Evolutionary conservation across 768 basidiomycete species (phyloP), one percentile per base, ranked within the genome.

Genomic region (Boletus sp.): DNA sequence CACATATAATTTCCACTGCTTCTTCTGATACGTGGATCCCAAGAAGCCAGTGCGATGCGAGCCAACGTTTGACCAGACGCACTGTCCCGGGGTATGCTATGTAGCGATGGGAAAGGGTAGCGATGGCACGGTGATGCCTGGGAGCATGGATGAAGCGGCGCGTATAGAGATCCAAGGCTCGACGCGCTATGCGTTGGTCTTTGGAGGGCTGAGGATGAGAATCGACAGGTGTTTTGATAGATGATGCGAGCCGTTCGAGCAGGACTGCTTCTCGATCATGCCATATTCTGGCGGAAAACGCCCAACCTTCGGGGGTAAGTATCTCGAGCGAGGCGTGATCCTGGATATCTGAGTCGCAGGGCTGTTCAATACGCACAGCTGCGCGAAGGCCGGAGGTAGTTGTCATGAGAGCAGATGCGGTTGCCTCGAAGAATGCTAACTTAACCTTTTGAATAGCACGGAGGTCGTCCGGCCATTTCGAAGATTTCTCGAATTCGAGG

Each of bases 381-480:
- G 86, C 88, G 17, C 68, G 78, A 4, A 87, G 70, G 8, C 84
- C 84, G 0, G 76, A 55, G 1, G 80, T 73, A 1, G 77, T 66
- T 10, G 72, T 69, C 81, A 85, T 83, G 47, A 97, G 77, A 1
- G 79, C 77, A 18, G 78, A 75, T 1, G 89, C 92, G 7, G 98
- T 78, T 40, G 84, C 83, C 67, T 94, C 91, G 58, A 98, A 84
- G 68, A 98, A 89, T 0, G 95, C 96, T 1, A 96, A 77, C 71
- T 98, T 98, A 72, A 94, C 87, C 60, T 92, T 92, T 70, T 97
- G 96, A 47, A 98, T 90, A 0, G 94, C 94, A 17, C 78, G 80
- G 5, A 98, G 80, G 61, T 98, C 94, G 66, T 98, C 95, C 0
- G 97, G 96, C 97, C 97, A 99, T 59, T 83, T 83, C 0, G 88